These are phyloP conservation scores for Galerina marginata DNA, from an alignment of 768 basidiomycete species.

Conservation along the genomic window DNA sequence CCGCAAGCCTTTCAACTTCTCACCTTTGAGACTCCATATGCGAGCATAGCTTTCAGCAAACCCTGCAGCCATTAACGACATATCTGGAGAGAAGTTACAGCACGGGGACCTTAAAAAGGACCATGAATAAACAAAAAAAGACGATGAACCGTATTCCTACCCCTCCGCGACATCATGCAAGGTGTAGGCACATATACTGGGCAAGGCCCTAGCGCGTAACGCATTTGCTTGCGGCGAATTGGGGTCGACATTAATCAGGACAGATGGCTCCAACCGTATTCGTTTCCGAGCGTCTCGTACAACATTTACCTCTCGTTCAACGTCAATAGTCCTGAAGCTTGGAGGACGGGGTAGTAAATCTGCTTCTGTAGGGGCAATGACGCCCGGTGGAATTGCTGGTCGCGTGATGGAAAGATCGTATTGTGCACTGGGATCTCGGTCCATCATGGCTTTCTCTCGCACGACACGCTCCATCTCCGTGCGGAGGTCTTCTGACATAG, in stretches of 20 bases:
- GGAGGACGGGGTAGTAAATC: constrained; percentile 85
- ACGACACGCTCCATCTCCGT: constrained; percentile 81
- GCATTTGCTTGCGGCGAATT: constrained; percentile 63
- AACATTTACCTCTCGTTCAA: constrained; percentile 88
- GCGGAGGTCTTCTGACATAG: constrained; percentile 79
- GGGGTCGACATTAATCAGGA: constrained; percentile 58
- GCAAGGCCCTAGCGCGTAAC: constrained; percentile 70
- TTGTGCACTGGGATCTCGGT: constrained; percentile 69
- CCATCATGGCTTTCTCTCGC: constrained; percentile 81
- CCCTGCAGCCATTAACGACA: constrained; percentile 91
- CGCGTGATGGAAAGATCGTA: constrained; percentile 65
- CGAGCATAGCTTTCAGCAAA: constrained; percentile 96
- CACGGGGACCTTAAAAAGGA: constrained; percentile 69
- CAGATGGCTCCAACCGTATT: constrained; percentile 85
- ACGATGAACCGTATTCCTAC: constrained; percentile 49
- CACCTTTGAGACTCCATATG: constrained; percentile 93
- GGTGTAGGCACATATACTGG: constrained; percentile 95
- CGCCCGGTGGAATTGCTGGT: constrained; percentile 55
- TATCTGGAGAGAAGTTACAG: constrained; percentile 88
- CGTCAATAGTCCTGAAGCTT: constrained; percentile 83
- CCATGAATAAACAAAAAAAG: constrained; percentile 11
- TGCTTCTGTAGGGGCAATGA: constrained; percentile 65
- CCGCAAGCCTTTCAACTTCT: constrained; percentile 77
- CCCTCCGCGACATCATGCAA: constrained; percentile 95
- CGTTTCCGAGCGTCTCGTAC: constrained; percentile 91